Evolutionary conservation across 768 basidiomycete genomes (phyloP).

Genomic region (Termitomyces sp.): DNA sequence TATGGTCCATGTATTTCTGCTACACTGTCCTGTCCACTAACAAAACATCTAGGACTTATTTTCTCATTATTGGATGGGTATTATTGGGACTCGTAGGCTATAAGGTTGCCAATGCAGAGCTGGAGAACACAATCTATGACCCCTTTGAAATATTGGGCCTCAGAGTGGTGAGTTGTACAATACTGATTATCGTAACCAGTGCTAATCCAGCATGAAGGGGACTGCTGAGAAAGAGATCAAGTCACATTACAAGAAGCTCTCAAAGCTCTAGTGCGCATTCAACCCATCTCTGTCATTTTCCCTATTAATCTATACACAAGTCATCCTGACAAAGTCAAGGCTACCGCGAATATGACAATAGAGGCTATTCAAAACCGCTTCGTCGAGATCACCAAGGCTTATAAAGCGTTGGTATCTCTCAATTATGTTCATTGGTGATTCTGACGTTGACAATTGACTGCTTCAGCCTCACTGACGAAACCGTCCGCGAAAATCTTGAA

Average conservation of each 20-base stretch:
- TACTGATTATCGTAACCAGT: background rate
- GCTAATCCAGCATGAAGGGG: slow-evolving; percentile 34
- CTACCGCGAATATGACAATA: slow-evolving; percentile 74
- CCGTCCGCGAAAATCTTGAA: slow-evolving; percentile 84
- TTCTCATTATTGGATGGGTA: slow-evolving; percentile 71
- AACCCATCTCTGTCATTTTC: background rate
- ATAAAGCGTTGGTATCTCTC: slow-evolving; percentile 70
- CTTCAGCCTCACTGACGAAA: slow-evolving; percentile 81
- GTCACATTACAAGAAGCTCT: slow-evolving; percentile 89
- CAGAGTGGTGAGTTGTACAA: slow-evolving; percentile 40
- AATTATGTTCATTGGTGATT: background rate
- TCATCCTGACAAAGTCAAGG: slow-evolving; percentile 95
- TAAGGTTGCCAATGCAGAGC: slow-evolving; percentile 48
- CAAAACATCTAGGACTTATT: slow-evolving; percentile 39
- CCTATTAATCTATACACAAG: slow-evolving; percentile 30
- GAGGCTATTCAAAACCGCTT: slow-evolving; percentile 85
- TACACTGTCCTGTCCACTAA: background rate
- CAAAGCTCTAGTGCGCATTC: slow-evolving; percentile 66
- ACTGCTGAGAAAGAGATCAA: slow-evolving; percentile 88
- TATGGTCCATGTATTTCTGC: slow-evolving; percentile 21
- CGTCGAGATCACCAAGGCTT: slow-evolving; percentile 93
- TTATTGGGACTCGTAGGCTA: slow-evolving; percentile 64
- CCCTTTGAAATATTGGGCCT: slow-evolving; percentile 94
- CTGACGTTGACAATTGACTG: background rate
- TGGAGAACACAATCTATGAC: slow-evolving; percentile 75